Evolutionary conservation across 2,329 filamentous ascomycete genomes (phyloP).

Genomic region (Clarireedia hainanense): DNA sequence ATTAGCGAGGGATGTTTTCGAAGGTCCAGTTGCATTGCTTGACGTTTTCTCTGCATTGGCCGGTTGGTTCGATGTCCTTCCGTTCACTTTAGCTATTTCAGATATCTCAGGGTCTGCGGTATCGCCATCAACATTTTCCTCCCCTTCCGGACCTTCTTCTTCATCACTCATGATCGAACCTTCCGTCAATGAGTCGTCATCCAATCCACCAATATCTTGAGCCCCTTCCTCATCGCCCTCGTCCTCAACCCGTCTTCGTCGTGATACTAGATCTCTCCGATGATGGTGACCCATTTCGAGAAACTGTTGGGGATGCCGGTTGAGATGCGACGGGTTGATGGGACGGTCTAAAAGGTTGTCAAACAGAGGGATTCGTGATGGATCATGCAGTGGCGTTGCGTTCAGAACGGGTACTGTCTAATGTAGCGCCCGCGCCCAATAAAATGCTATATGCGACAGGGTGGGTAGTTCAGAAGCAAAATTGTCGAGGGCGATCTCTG

Average conservation of each 20-base stretch:
- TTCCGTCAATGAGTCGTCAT: constrained; percentile 60
- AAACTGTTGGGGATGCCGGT: constrained; percentile 22
- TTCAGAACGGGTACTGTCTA: constrained; percentile 15
- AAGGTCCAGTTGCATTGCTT: constrained; percentile 28
- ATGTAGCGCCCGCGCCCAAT: constrained; percentile 30
- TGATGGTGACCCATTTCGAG: constrained; percentile 43
- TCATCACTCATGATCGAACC: constrained; percentile 57
- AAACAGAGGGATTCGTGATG: constrained; percentile 26
- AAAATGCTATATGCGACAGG: constrained; percentile 19
- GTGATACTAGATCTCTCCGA: constrained; percentile 59
- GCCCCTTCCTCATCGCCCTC: constrained; percentile 62
- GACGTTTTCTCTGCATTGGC: constrained; percentile 23
- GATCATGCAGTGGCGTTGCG: constrained; percentile 29
- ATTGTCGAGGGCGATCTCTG: constrained; percentile 25
- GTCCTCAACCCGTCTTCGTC: constrained; percentile 60
- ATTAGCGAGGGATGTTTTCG: constrained; percentile 34
- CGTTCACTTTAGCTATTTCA: constrained; percentile 25
- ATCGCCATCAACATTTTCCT: constrained; percentile 57
- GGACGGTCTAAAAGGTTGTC: constrained; percentile 22
- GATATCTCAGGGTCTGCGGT: constrained; percentile 42
- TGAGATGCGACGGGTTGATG: constrained; percentile 28
- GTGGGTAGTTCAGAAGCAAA: constrained; percentile 17
- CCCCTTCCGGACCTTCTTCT: constrained; percentile 50
- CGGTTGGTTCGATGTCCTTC: constrained; percentile 29
- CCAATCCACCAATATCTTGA: constrained; percentile 46